A percentile compares a stretch with the other conserved stretches of the same genome.
phyloP scores from a whole-genome alignment of 2,329 filamentous ascomycete species.

The Epichloe amarillans region DNA sequence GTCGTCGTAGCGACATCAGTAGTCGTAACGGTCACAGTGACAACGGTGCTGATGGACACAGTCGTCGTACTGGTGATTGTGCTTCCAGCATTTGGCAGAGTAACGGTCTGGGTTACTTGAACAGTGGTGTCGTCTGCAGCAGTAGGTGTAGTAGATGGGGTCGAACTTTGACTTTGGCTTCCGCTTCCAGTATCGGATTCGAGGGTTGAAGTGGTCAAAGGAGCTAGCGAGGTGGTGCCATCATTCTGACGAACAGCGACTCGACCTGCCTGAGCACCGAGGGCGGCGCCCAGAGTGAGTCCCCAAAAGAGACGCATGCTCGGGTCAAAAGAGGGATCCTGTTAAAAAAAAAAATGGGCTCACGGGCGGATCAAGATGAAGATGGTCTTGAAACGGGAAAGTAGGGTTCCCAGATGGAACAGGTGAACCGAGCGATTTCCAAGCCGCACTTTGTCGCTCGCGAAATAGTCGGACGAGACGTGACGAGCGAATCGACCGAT shows the following conservation, averaged over 20 bases:
- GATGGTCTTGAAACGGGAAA: neutral
- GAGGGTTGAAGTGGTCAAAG: neutral
- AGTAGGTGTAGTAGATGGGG: neutral
- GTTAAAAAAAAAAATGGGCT: neutral
- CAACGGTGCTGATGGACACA: slow-evolving; percentile 13
- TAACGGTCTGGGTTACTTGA: slow-evolving; percentile 19
- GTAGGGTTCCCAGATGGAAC: no score
- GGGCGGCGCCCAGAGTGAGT: slow-evolving; percentile 12
- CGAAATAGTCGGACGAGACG: no score
- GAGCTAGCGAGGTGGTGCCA: neutral
- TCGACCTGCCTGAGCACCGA: slow-evolving; percentile 9
- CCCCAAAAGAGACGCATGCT: slow-evolving; percentile 12
- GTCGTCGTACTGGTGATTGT: slow-evolving; percentile 19
- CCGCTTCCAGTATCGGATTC: neutral
- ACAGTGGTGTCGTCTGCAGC: slow-evolving; percentile 15
- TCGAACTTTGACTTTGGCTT: slow-evolving; percentile 8
- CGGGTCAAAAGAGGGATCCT: slow-evolving; percentile 3
- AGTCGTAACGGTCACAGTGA: slow-evolving; percentile 21
- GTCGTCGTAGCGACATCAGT: slow-evolving; percentile 24
- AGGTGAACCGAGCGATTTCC: no score
- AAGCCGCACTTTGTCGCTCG: no score
- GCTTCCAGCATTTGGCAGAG: slow-evolving; percentile 12
- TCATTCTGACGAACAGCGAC: slow-evolving; percentile 2
- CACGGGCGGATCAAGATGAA: neutral
- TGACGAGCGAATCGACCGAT: neutral